These are phyloP conservation scores for Fraxinus xanthoxyloides DNA, from an alignment of 305 asterid species.

Conservation along the genomic window DNA sequence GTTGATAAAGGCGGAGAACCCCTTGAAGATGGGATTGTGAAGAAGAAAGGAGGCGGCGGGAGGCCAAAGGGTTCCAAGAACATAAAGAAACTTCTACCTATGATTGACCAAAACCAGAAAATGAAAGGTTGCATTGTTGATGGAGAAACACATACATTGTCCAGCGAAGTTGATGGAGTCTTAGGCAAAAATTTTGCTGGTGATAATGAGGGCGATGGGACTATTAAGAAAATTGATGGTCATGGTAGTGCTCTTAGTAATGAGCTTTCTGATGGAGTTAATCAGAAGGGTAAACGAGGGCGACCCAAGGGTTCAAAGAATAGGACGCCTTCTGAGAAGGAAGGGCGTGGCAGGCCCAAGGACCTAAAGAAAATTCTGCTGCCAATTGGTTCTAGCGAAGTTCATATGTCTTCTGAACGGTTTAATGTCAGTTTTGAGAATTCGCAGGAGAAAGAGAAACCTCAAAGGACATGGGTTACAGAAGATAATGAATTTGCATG, in stretches of 20 bases:
- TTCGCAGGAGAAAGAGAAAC: slow-evolving; percentile 5
- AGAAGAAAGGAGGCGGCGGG: slow-evolving; percentile 16
- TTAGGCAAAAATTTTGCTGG: slow-evolving; percentile 4
- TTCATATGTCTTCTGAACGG: not conserved
- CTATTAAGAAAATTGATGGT: slow-evolving; percentile 11
- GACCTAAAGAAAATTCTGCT: not conserved
- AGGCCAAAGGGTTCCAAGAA: slow-evolving; percentile 29
- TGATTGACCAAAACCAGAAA: not conserved
- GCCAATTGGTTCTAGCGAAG: not conserved
- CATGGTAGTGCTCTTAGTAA: slow-evolving; percentile 5
- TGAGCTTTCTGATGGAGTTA: slow-evolving; percentile 10
- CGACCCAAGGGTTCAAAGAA: slow-evolving; percentile 9
- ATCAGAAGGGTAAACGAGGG: slow-evolving; percentile 3
- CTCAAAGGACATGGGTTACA: not conserved
- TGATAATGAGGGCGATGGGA: not conserved
- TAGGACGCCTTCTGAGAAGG: slow-evolving; percentile 1
- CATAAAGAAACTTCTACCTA: slow-evolving; percentile 6
- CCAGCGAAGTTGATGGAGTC: not conserved
- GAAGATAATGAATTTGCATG: slow-evolving; percentile 15
- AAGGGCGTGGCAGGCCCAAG: slow-evolving; percentile 1
- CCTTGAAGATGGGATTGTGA: slow-evolving; percentile 10
- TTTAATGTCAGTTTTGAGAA: not conserved
- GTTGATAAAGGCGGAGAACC: not conserved
- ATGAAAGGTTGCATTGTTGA: not conserved
- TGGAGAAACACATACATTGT: not conserved